phyloP scores from a whole-genome alignment of 305 asterid genomes.

The Fraxinus floribunda region DNA sequence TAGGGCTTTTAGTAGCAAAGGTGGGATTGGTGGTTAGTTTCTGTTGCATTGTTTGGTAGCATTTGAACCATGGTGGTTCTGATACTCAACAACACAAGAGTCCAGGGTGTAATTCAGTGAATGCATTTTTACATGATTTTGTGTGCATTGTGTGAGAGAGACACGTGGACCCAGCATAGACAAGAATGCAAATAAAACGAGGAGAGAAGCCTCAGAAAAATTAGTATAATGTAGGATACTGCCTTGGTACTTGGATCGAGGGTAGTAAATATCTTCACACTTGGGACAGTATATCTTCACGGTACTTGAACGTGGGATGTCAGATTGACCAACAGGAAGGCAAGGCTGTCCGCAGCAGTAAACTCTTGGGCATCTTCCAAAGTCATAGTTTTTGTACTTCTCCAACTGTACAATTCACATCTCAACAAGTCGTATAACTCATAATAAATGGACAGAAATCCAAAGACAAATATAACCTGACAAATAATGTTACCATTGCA shows the following conservation, averaged over 20 bases:
- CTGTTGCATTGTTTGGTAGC: background rate
- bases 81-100: background rate
- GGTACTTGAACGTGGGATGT: slow-evolving; percentile 79
- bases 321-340: slow-evolving; percentile 96
- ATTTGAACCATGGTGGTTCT: background rate
- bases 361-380: slow-evolving; percentile 95
- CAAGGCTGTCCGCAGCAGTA: slow-evolving; percentile 96
- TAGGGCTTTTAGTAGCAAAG: background rate
- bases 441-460: slow-evolving; percentile 14
- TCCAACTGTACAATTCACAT: slow-evolving; percentile 55
- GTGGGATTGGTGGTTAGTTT: background rate
- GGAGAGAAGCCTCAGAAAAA: slow-evolving; percentile 2
- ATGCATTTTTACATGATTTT: background rate
- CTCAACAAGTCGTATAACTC: slow-evolving; percentile 18
- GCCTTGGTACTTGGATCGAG: slow-evolving; percentile 85
- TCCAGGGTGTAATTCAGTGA: too few relatives aligned
- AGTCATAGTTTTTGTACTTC: slow-evolving; percentile 87
- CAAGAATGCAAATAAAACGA: slow-evolving; percentile 20
- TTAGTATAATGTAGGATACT: slow-evolving; percentile 25
- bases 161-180: background rate
- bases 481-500: slow-evolving; percentile 65
- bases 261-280: slow-evolving; percentile 87
- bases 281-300: slow-evolving; percentile 91
- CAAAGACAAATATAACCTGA: slow-evolving; percentile 7
- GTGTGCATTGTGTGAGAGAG: background rate